A percentile compares a stretch with the other conserved stretches of the same genome.
Evolutionary conservation across 2,329 filamentous ascomycete genomes (phyloP).

Genomic region (Exophiala lecanii-corni): DNA sequence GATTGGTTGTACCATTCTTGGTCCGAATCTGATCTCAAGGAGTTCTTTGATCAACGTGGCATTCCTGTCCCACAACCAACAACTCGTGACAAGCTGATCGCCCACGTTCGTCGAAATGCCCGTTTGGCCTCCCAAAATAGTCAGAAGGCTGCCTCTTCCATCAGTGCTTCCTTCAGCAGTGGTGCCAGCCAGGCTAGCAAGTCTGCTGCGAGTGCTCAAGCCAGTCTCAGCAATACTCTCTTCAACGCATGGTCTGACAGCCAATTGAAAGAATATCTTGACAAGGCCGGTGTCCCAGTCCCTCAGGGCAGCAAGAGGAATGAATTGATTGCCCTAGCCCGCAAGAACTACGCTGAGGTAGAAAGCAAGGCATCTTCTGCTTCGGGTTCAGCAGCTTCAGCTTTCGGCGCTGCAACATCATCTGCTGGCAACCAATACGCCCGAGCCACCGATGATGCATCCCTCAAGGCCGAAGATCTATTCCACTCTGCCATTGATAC

Average conservation of each 20-base stretch:
- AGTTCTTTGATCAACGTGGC: slow-evolving; percentile 79
- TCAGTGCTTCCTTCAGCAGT: slow-evolving; percentile 54
- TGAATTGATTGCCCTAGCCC: slow-evolving; percentile 82
- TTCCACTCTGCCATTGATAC: slow-evolving; percentile 59
- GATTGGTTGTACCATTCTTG: slow-evolving; percentile 91
- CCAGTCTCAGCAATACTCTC: slow-evolving; percentile 73
- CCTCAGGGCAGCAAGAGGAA: slow-evolving; percentile 89
- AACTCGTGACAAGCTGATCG: slow-evolving; percentile 80
- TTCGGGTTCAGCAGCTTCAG: slow-evolving; percentile 46
- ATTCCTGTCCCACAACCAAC: slow-evolving; percentile 80
- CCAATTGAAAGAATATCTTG: slow-evolving; percentile 85
- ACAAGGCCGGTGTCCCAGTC: slow-evolving; percentile 84
- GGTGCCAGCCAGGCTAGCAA: slow-evolving; percentile 51
- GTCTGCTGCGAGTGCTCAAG: slow-evolving; percentile 65
- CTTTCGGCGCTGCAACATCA: slow-evolving; percentile 66
- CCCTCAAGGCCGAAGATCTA: slow-evolving; percentile 58
- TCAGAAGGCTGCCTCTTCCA: slow-evolving; percentile 57
- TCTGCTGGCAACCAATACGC: slow-evolving; percentile 72
- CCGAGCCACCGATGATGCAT: slow-evolving; percentile 66
- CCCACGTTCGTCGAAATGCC: slow-evolving; percentile 84
- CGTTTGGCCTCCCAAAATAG: slow-evolving; percentile 68
- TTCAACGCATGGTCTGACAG: slow-evolving; percentile 88
- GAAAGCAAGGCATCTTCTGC: slow-evolving; percentile 51
- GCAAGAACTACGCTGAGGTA: slow-evolving; percentile 74
- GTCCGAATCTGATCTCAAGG: slow-evolving; percentile 90